Percentiles rank a stretch among this genome's conserved stretches.
Conservation (phyloP, 305 asterid genomes). For the Fraxinus greggii region DNA sequence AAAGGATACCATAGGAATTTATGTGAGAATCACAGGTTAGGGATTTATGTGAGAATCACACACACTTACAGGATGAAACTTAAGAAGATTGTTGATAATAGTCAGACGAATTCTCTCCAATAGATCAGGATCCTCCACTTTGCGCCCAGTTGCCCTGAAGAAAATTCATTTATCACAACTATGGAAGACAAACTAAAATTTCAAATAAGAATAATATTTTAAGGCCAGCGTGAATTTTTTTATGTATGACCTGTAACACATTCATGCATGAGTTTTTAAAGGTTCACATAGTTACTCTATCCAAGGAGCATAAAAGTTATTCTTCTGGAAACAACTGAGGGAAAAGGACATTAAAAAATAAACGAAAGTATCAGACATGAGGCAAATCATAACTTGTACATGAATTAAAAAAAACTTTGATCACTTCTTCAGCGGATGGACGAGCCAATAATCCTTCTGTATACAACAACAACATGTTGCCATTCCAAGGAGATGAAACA, state of each 20-base stretch:
- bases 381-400: background rate
- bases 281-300: background rate
- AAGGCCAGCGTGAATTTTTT: background rate
- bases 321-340: background rate
- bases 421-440: background rate
- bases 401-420: background rate
- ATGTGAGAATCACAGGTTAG: background rate
- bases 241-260: background rate
- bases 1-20: background rate
- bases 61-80: conserved; percentile 85
- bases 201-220: background rate
- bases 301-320: background rate
- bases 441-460: background rate
- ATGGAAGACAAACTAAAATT: background rate
- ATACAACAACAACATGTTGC: background rate
- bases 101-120: conserved; percentile 91
- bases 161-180: conserved; percentile 6
- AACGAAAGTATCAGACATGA: background rate
- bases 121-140: conserved; percentile 92
- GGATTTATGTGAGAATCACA: background rate
- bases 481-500: background rate
- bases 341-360: background rate
- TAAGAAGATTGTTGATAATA: conserved; percentile 85
- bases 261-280: background rate
- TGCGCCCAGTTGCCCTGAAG: conserved; percentile 76